Conservation (phyloP, 306 rosid species). For the Medicago lupulina region DNA sequence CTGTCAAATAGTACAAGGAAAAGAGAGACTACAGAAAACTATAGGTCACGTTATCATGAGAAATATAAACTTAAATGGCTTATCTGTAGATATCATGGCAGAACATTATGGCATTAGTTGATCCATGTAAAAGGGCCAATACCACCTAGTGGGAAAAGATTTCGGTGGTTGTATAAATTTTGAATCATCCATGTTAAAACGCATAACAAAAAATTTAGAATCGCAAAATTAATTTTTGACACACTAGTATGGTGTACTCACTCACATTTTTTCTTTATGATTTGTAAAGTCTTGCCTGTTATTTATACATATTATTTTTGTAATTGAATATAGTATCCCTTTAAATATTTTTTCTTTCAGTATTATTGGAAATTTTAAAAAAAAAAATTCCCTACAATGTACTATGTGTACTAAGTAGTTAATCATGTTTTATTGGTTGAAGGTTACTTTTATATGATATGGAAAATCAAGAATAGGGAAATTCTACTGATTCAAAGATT, state of each 20-base stretch:
- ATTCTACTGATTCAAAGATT: conserved; percentile 20
- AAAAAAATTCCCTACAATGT: not conserved
- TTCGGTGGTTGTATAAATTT: not conserved
- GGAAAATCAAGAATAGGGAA: conserved; percentile 36
- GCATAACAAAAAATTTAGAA: not conserved
- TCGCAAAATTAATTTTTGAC: not conserved
- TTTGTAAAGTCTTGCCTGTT: not conserved
- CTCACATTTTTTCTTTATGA: not conserved
- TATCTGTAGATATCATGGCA: not conserved
- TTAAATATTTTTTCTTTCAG: not conserved
- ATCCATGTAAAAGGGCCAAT: not conserved
- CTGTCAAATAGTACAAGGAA: not conserved
- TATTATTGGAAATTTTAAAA: not conserved
- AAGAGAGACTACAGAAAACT: not conserved
- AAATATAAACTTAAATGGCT: not conserved
- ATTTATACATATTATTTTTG: not conserved
- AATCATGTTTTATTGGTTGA: conserved; percentile 26
- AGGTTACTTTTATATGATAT: conserved; percentile 33
- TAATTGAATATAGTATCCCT: not conserved
- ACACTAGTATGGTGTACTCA: not conserved
- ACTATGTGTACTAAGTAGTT: not conserved
- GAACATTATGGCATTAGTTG: not conserved
- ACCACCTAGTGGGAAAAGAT: not conserved
- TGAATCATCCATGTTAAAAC: not conserved
- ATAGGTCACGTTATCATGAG: not conserved